Evolutionary conservation across 2,329 filamentous ascomycete genomes (phyloP).

Genomic region (Fusarium napiforme): DNA sequence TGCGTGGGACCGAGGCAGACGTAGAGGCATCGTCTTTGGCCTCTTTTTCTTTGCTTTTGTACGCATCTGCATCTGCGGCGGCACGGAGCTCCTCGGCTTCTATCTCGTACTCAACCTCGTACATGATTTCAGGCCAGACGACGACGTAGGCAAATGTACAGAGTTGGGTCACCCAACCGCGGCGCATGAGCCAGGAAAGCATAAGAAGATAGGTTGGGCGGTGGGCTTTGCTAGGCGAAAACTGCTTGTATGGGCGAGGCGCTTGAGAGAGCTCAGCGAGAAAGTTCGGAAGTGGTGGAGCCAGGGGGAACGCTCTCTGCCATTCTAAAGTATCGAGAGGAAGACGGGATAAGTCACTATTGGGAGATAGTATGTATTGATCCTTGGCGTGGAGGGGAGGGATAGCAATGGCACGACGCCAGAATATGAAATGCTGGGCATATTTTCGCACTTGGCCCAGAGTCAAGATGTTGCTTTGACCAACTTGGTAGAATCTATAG

Average conservation of each 20-base stretch:
- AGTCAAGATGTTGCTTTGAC: constrained; percentile 76
- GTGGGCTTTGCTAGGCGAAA: constrained; percentile 89
- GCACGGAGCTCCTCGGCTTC: constrained; percentile 70
- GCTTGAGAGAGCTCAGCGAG: constrained; percentile 83
- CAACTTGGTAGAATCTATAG: constrained; percentile 73
- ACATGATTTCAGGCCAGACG: constrained; percentile 83
- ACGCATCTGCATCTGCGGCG: constrained; percentile 42
- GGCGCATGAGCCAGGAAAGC: constrained; percentile 90
- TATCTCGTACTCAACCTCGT: constrained; percentile 79
- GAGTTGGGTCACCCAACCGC: constrained; percentile 93
- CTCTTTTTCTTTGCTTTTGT: constrained; percentile 44
- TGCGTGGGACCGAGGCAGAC: constrained; percentile 31
- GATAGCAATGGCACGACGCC: constrained; percentile 91
- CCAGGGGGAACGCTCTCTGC: constrained; percentile 81
- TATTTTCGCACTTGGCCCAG: constrained; percentile 86
- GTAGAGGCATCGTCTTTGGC: constrained; percentile 36
- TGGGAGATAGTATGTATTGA: constrained; percentile 90
- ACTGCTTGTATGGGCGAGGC: constrained; percentile 83
- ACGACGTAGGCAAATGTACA: constrained; percentile 92
- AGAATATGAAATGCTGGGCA: constrained; percentile 93
- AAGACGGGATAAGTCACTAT: constrained; percentile 81
- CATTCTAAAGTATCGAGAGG: constrained; percentile 77
- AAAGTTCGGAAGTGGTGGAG: constrained; percentile 86
- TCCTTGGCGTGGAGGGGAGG: constrained; percentile 90
- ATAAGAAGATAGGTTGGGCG: constrained; percentile 90